Percentiles rank a stretch among this genome's conserved stretches.
Conservation (phyloP, 1,284 basidiomycete genomes). For the Moesziomyces globuligerus region DNA sequence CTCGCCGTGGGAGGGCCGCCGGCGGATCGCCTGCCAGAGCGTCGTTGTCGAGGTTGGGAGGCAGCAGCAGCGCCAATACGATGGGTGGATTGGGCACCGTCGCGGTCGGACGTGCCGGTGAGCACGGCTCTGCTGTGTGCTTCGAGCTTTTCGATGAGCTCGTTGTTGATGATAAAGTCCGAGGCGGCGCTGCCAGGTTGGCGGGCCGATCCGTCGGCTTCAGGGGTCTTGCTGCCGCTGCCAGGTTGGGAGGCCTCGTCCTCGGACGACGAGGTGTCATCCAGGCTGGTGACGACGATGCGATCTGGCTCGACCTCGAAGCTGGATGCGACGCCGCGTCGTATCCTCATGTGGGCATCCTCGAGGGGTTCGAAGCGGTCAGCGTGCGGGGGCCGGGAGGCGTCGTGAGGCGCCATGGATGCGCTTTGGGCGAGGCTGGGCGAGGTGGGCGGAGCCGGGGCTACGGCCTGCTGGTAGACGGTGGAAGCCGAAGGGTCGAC, state of each 20-base stretch:
- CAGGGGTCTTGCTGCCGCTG: slow-evolving; percentile 19
- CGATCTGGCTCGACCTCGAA: slow-evolving; percentile 48
- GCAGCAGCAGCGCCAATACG: slow-evolving; percentile 7
- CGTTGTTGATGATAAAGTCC: slow-evolving; percentile 52
- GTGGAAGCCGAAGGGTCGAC: slow-evolving; percentile 13
- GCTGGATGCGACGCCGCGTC: slow-evolving; percentile 28
- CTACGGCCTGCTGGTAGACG: slow-evolving; percentile 36
- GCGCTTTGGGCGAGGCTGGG: slow-evolving; percentile 13
- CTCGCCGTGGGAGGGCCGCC: slow-evolving; percentile 9
- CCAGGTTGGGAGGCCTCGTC: slow-evolving; percentile 14
- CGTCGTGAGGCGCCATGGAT: background rate
- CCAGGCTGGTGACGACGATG: slow-evolving; percentile 45
- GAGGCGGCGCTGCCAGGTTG: slow-evolving; percentile 16
- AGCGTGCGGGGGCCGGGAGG: slow-evolving; percentile 18
- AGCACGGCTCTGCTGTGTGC: slow-evolving; percentile 44
- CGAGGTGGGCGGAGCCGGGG: slow-evolving; percentile 40
- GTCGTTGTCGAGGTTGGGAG: slow-evolving; percentile 14
- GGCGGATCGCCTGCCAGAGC: slow-evolving; percentile 29
- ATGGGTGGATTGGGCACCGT: slow-evolving; percentile 28
- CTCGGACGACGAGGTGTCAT: slow-evolving; percentile 40
- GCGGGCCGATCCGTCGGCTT: slow-evolving; percentile 25
- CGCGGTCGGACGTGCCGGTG: slow-evolving; percentile 45
- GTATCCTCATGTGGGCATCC: slow-evolving; percentile 35
- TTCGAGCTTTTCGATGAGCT: slow-evolving; percentile 57
- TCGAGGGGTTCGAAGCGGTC: slow-evolving; percentile 13